Evolutionary conservation across 352 stramenopile species (phyloP).

Genomic region (Phytophthora sojae): DNA sequence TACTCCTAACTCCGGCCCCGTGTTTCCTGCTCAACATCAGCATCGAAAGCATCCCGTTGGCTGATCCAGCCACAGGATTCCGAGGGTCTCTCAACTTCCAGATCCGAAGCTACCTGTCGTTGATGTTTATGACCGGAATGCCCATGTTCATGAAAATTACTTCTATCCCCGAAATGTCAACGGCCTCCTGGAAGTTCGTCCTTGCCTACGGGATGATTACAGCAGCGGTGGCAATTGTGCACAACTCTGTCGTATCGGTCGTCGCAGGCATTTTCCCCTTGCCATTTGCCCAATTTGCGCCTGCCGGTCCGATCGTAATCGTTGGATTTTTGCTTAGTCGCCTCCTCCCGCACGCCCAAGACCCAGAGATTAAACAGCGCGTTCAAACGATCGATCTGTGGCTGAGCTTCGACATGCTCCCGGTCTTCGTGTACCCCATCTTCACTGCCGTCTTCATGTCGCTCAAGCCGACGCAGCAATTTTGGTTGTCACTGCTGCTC

Average conservation of each 20-base stretch:
- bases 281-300: slow-evolving; percentile 31
- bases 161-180: slow-evolving; percentile 30
- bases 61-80: slow-evolving; percentile 23
- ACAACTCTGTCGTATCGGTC: slow-evolving; percentile 14
- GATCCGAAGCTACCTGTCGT: slow-evolving; percentile 28
- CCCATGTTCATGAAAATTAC: slow-evolving; percentile 24
- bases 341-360: slow-evolving; percentile 4
- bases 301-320: slow-evolving; percentile 21
- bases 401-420: slow-evolving; percentile 15
- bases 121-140: slow-evolving; percentile 14
- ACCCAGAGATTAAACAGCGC: not conserved
- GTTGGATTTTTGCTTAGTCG: slow-evolving; percentile 11
- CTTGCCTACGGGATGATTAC: slow-evolving; percentile 11
- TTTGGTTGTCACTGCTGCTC: slow-evolving; percentile 39
- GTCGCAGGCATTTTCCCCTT: slow-evolving; percentile 39
- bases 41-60: slow-evolving; percentile 34
- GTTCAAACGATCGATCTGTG: slow-evolving; percentile 18
- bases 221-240: slow-evolving; percentile 20
- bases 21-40: slow-evolving; percentile 28
- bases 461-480: slow-evolving; percentile 26
- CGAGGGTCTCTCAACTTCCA: slow-evolving; percentile 33
- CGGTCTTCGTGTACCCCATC: slow-evolving; percentile 38
- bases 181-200: slow-evolving; percentile 18
- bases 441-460: slow-evolving; percentile 32
- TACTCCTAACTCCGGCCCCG: no score